A percentile compares a stretch with the other conserved stretches of the same genome.
Evolutionary conservation across 2,329 filamentous ascomycete species (phyloP).

Genomic region (Rhinocladiella similis): DNA sequence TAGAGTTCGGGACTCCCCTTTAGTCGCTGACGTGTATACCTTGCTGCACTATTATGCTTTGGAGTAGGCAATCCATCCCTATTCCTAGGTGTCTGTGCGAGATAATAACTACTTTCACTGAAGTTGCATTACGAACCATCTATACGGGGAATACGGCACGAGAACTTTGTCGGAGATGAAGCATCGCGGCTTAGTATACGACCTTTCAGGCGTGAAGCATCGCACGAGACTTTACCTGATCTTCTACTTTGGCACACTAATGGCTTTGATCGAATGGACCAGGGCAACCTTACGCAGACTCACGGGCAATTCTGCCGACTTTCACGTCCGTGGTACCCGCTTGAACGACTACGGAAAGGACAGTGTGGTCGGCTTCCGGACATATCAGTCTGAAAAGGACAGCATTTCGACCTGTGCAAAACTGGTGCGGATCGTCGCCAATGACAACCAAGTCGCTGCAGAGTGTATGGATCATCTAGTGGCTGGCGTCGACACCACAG

Average conservation of each 20-base stretch:
- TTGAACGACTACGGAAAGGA: slow-evolving; percentile 57
- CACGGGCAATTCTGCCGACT: slow-evolving; percentile 53
- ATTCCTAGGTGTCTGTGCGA: background rate
- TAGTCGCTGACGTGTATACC: slow-evolving; percentile 57
- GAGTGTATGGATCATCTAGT: slow-evolving; percentile 72
- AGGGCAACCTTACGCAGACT: slow-evolving; percentile 61
- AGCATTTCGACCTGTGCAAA: slow-evolving; percentile 45
- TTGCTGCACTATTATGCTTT: slow-evolving; percentile 66
- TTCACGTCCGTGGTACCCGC: slow-evolving; percentile 39
- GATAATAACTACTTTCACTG: slow-evolving; percentile 1
- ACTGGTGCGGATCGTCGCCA: slow-evolving; percentile 42
- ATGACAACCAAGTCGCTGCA: slow-evolving; percentile 49
- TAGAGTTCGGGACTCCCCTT: slow-evolving; percentile 30
- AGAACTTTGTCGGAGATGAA: slow-evolving; percentile 2
- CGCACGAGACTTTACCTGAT: slow-evolving; percentile 14
- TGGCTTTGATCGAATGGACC: slow-evolving; percentile 36
- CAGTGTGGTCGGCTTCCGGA: slow-evolving; percentile 61
- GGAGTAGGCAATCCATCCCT: slow-evolving; percentile 53
- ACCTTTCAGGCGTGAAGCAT: slow-evolving; percentile 16
- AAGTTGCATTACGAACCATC: slow-evolving; percentile 15
- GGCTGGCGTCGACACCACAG: slow-evolving; percentile 70
- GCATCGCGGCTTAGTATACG: slow-evolving; percentile 9
- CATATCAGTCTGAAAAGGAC: slow-evolving; percentile 59
- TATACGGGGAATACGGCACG: slow-evolving; percentile 10
- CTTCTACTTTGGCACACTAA: slow-evolving; percentile 7